A percentile compares a stretch with the other conserved stretches of the same genome.
These are phyloP conservation scores for Scorias spongiosa DNA, from an alignment of 2,329 filamentous ascomycete genomes.

Conservation along the genomic window DNA sequence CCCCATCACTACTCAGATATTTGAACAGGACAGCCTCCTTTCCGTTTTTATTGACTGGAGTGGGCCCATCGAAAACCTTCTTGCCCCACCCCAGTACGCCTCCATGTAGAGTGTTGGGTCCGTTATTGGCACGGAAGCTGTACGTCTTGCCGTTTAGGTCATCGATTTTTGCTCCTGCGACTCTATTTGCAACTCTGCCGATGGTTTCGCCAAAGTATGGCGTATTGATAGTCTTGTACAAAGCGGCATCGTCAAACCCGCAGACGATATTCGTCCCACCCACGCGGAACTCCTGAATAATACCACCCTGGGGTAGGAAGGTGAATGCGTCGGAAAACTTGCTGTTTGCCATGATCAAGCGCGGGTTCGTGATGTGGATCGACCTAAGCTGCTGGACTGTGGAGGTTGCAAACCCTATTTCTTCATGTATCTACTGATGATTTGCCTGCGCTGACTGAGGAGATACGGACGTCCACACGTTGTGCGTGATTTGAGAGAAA, in stretches of 20 bases:
- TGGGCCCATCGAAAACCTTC: slow-evolving; percentile 59
- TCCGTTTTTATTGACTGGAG: slow-evolving; percentile 35
- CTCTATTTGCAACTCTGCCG: slow-evolving; percentile 68
- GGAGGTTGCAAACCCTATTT: background rate
- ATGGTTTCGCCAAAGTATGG: slow-evolving; percentile 90
- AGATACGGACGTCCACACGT: no score
- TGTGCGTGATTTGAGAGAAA: no score
- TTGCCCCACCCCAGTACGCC: slow-evolving; percentile 63
- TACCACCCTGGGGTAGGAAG: slow-evolving; percentile 62
- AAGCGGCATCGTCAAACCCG: slow-evolving; percentile 59
- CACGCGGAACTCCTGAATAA: slow-evolving; percentile 67
- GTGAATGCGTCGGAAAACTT: slow-evolving; percentile 30
- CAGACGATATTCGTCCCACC: slow-evolving; percentile 76
- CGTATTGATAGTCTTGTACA: slow-evolving; percentile 56
- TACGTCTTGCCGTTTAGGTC: slow-evolving; percentile 56
- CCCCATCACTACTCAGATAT: slow-evolving; percentile 57
- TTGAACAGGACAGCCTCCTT: slow-evolving; percentile 31
- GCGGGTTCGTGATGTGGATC: background rate
- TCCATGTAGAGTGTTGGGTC: slow-evolving; percentile 48
- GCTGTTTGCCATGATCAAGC: slow-evolving; percentile 8
- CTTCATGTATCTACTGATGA: slow-evolving; percentile 1
- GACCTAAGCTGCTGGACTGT: background rate
- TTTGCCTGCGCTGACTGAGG: background rate
- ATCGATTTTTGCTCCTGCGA: slow-evolving; percentile 54
- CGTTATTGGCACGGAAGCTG: slow-evolving; percentile 59